These are phyloP conservation scores for Epichloe sp. DNA, from an alignment of 2,329 filamentous ascomycete species.

Conservation along the genomic window DNA sequence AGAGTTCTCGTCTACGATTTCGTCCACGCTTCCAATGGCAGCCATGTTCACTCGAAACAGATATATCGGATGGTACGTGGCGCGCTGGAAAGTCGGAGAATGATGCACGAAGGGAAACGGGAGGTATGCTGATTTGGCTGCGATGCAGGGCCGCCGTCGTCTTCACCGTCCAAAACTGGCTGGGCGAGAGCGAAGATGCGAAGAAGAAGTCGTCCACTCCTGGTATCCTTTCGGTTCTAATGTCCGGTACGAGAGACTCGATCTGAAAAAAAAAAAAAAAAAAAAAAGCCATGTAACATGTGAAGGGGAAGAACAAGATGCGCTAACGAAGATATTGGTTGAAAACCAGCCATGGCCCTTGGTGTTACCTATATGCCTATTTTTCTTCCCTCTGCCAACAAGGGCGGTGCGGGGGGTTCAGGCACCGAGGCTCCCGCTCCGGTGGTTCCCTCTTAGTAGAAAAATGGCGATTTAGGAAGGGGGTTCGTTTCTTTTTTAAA, in stretches of 20 bases:
- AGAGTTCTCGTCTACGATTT: slow-evolving; percentile 59
- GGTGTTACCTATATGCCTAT: slow-evolving; percentile 37
- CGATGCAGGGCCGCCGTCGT: slow-evolving; percentile 53
- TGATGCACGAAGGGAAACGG: no score
- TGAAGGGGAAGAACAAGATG: neutral
- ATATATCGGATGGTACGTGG: slow-evolving; percentile 51
- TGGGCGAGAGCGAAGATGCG: slow-evolving; percentile 58
- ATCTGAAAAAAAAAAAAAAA: no score
- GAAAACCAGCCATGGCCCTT: slow-evolving; percentile 43
- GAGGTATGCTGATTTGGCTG: neutral
- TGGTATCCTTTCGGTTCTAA: slow-evolving; percentile 57
- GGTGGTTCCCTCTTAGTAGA: slow-evolving; percentile 13
- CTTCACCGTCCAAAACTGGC: slow-evolving; percentile 63
- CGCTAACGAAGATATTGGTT: neutral
- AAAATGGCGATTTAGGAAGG: no score
- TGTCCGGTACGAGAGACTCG: slow-evolving; percentile 48
- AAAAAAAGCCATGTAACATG: neutral
- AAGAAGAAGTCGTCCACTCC: slow-evolving; percentile 56
- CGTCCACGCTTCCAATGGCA: slow-evolving; percentile 84
- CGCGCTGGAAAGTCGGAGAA: neutral
- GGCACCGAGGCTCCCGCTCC: slow-evolving; percentile 19
- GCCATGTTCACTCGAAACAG: slow-evolving; percentile 90
- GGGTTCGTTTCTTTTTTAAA: no score
- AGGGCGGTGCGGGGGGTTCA: slow-evolving; percentile 15
- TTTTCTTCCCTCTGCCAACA: slow-evolving; percentile 29